A percentile compares a stretch with the other conserved stretches of the same genome.
Conservation (phyloP, 1,284 basidiomycete genomes). For the Ustilago vetiveriae region DNA sequence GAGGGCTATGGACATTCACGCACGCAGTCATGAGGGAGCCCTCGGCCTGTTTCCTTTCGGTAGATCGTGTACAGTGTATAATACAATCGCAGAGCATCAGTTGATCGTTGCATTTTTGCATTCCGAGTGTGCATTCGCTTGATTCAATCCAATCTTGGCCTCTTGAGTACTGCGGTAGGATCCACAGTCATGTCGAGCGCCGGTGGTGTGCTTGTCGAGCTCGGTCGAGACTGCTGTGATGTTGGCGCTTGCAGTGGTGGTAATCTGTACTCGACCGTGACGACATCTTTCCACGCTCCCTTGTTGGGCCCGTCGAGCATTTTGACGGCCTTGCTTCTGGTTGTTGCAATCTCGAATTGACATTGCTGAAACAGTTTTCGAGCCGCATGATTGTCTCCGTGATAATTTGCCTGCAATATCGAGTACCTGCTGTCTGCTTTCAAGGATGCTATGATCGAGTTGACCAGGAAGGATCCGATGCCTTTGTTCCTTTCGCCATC, state of each 20-base stretch:
- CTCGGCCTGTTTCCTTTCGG: neutral
- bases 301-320: conserved; percentile 35
- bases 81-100: conserved; percentile 8
- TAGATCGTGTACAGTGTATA: neutral
- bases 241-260: conserved; percentile 8
- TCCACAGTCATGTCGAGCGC: conserved; percentile 24
- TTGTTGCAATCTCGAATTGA: conserved; percentile 5
- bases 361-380: conserved; percentile 9
- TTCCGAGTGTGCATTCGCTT: neutral
- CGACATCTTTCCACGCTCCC: conserved; percentile 29
- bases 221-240: neutral
- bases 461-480: conserved; percentile 19
- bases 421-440: conserved; percentile 13
- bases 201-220: neutral
- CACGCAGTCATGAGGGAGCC: neutral
- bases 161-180: conserved; percentile 26
- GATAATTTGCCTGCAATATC: conserved; percentile 34
- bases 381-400: conserved; percentile 25
- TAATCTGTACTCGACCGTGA: conserved; percentile 18
- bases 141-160: conserved; percentile 15
- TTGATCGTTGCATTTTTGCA: neutral
- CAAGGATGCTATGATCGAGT: conserved; percentile 18
- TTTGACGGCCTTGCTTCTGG: conserved; percentile 8
- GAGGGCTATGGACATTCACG: conserved; percentile 43
- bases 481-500: conserved; percentile 25